A percentile compares a stretch with the other conserved stretches of the same genome.
These are phyloP conservation scores for Stentor coeruleus DNA, from an alignment of 73 alveolate species.

Conservation along the genomic window DNA sequence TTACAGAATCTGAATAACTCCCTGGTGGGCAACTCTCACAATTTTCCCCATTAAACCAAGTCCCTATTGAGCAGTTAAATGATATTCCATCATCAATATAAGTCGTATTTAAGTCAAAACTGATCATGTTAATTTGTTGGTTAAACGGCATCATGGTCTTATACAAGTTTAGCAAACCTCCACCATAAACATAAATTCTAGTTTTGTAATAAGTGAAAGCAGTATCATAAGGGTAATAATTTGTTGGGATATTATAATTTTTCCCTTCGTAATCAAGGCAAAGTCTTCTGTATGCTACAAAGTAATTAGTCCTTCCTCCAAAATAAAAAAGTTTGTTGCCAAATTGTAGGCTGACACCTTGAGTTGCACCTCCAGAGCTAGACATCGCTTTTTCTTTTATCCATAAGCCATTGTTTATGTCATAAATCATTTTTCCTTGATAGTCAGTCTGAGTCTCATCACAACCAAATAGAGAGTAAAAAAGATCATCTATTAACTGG, in stretches of 20 bases:
- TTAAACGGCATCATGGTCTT: background rate
- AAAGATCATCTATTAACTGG: background rate
- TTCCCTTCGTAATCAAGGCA: too few relatives aligned
- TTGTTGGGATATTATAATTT: too few relatives aligned
- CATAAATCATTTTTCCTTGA: too few relatives aligned
- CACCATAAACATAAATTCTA: conserved; percentile 4
- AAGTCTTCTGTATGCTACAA: too few relatives aligned
- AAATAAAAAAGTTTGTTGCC: too few relatives aligned
- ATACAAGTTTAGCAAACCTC: background rate
- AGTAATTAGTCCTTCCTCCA: too few relatives aligned
- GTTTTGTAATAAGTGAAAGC: conserved; percentile 11
- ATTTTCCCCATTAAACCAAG: background rate
- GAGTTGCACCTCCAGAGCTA: too few relatives aligned
- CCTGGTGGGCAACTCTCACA: background rate
- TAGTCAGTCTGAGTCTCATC: too few relatives aligned
- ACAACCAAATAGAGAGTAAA: background rate
- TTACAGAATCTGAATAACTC: background rate
- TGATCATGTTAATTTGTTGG: too few relatives aligned
- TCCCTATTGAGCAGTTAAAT: background rate
- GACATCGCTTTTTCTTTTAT: background rate
- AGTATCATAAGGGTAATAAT: background rate
- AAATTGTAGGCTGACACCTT: too few relatives aligned
- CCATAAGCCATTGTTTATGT: background rate
- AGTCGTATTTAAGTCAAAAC: background rate
- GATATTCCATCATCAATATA: background rate